Conservation (phyloP, 768 basidiomycete species). For the Favolaschia claudopus region DNA sequence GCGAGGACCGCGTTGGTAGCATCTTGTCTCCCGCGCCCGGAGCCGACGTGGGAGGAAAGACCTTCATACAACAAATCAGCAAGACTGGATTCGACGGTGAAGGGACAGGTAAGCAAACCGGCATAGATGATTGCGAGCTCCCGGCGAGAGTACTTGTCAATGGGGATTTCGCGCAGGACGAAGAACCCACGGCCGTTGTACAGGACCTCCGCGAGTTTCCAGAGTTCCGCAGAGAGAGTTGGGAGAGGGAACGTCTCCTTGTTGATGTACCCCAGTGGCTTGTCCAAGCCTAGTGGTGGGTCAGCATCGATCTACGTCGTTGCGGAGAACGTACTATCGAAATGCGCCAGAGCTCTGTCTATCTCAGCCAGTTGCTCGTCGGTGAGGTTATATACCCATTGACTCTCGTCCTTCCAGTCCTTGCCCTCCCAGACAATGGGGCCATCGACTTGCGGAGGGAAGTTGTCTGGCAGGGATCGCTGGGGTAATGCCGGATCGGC, state of each 20-base stretch:
- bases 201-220: conserved; percentile 48
- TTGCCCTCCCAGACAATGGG: conserved; percentile 56
- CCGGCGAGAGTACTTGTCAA: conserved; percentile 48
- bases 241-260: conserved; percentile 54
- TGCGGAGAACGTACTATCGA: conserved; percentile 40
- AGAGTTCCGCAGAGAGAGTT: conserved; percentile 42
- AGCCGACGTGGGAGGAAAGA: conserved; percentile 55
- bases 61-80: conserved; percentile 42
- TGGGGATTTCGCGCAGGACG: conserved; percentile 53
- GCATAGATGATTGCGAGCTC: conserved; percentile 53
- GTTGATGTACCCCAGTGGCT: conserved; percentile 43
- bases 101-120: conserved; percentile 40
- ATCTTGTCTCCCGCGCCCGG: conserved; percentile 52
- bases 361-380: conserved; percentile 46
- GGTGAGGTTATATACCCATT: conserved; percentile 52
- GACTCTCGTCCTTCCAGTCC: conserved; percentile 49
- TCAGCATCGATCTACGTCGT: neutral
- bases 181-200: conserved; percentile 57
- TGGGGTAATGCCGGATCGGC: conserved; percentile 45
- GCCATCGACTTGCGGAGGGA: conserved; percentile 42
- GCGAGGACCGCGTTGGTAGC: conserved; percentile 51
- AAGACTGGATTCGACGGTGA: conserved; percentile 9
- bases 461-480: conserved; percentile 44
- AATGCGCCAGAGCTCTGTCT: conserved; percentile 45
- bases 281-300: conserved; percentile 31